Evolutionary conservation across 2,329 filamentous ascomycete genomes (phyloP).

Genomic region (Rutstroemia sp.): DNA sequence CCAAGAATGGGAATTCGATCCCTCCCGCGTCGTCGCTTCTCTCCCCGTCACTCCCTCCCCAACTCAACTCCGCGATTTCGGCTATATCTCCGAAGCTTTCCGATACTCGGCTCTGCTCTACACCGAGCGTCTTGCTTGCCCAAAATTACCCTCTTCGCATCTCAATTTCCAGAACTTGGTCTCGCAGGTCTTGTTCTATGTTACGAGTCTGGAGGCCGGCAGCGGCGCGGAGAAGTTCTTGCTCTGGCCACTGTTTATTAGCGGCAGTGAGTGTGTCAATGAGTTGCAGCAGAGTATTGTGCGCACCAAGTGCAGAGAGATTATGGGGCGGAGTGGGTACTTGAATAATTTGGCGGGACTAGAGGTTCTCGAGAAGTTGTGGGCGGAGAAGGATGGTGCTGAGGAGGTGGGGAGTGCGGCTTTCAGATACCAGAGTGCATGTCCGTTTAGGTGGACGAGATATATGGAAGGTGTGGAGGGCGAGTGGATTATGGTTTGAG

Average conservation of each 20-base stretch:
- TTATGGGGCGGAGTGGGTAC: slow-evolving; percentile 83
- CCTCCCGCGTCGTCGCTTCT: slow-evolving; percentile 41
- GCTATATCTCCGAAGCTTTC: slow-evolving; percentile 83
- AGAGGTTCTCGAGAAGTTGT: slow-evolving; percentile 78
- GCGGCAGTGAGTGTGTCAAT: slow-evolving; percentile 81
- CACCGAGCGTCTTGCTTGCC: slow-evolving; percentile 78
- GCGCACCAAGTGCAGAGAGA: slow-evolving; percentile 72
- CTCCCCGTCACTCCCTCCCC: slow-evolving; percentile 44
- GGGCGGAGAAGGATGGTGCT: slow-evolving; percentile 39
- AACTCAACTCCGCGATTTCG: slow-evolving; percentile 64
- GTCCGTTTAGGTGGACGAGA: slow-evolving; percentile 26
- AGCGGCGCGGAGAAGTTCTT: slow-evolving; percentile 77
- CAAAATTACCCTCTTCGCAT: slow-evolving; percentile 63
- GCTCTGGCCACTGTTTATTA: slow-evolving; percentile 88
- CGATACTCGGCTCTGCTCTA: slow-evolving; percentile 84
- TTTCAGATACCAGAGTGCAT: slow-evolving; percentile 4
- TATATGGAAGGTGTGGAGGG: slow-evolving; percentile 40
- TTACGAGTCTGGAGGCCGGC: slow-evolving; percentile 66
- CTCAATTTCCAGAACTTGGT: slow-evolving; percentile 79
- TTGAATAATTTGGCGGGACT: slow-evolving; percentile 86
- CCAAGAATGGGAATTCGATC: slow-evolving; percentile 73
- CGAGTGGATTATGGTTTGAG: slow-evolving; percentile 60
- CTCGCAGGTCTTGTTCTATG: slow-evolving; percentile 74
- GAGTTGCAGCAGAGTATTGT: slow-evolving; percentile 73
- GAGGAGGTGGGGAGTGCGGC: background rate